Evolutionary conservation across 2,329 filamentous ascomycete species (phyloP).

Genomic region (Calonectria pseudoturangicola): DNA sequence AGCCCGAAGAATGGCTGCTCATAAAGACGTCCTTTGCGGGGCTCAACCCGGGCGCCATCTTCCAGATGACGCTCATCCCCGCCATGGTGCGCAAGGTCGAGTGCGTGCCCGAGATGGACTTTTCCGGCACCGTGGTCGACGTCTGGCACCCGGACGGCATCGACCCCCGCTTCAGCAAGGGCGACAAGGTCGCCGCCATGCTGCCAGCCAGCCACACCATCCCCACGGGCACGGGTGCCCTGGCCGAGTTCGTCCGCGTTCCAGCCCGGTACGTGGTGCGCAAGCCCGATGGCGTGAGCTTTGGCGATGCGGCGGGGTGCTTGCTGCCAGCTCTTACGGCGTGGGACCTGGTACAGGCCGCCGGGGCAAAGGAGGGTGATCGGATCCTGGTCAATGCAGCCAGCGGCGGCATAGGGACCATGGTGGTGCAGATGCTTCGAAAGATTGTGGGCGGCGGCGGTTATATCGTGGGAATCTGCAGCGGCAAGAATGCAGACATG

Average conservation of each 20-base stretch:
- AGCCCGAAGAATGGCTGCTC: slow-evolving; percentile 61
- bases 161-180: slow-evolving; percentile 49
- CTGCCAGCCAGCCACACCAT: slow-evolving; percentile 59
- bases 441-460: slow-evolving; percentile 63
- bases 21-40: slow-evolving; percentile 65
- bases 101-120: slow-evolving; percentile 56
- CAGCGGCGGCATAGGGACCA: slow-evolving; percentile 69
- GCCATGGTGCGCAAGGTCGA: slow-evolving; percentile 59
- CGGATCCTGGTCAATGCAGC: slow-evolving; percentile 70
- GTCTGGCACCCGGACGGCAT: slow-evolving; percentile 56
- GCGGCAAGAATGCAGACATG: slow-evolving; percentile 65
- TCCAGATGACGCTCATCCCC: slow-evolving; percentile 64
- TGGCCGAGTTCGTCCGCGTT: slow-evolving; percentile 63
- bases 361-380: slow-evolving; percentile 61
- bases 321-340: slow-evolving; percentile 64
- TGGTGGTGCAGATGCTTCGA: slow-evolving; percentile 66
- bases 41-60: slow-evolving; percentile 66
- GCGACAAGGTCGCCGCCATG: slow-evolving; percentile 62
- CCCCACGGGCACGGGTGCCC: slow-evolving; percentile 61
- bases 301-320: slow-evolving; percentile 61
- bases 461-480: slow-evolving; percentile 68
- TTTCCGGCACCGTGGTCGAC: slow-evolving; percentile 47
- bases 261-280: slow-evolving; percentile 58
- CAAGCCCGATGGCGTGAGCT: slow-evolving; percentile 55
- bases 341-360: slow-evolving; percentile 61